Base-by-base conservation (phyloP, 1,284 basidiomycete genomes). In the Puccinia hordei region DNA sequence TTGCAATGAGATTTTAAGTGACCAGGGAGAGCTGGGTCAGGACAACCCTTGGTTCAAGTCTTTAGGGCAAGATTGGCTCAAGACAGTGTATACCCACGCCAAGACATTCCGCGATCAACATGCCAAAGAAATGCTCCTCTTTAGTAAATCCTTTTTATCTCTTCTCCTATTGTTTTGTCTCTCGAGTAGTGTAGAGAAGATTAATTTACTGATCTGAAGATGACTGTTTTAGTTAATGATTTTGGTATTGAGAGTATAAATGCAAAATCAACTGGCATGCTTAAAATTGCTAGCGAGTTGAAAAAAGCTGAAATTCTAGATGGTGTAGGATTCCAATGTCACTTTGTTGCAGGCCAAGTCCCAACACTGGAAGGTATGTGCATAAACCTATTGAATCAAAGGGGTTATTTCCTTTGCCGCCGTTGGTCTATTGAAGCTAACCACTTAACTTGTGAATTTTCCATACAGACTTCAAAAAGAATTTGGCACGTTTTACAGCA, bases 201-300 rank as follows among this genome's bases (percentile, higher is more conserved):
- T 59, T 12, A 33, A 27, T 38, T 2, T 38, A 41, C 61, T 63
- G 61, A 63, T 15, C 27, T 15, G 6, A 38, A n/a, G 3, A 53
- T 44, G n/a, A 19, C 33, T 27, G 10, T 66, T 46, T 66, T 49
- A 74, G 71, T 73, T 0, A 73, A 73, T 73, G 71, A 73, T 57
- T 55, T 38, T 27, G 27, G 13, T 22, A 73, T 57, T 55, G 73
- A 74, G 13, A 24, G 53, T 13, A 63, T 44, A 17, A 74, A 74
- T 27, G 2, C 33, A 3, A 74, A 74, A 33, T 74, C 73, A 9
- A 38, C 61, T 61, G 57, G 35, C 5, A 33, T 74, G 35, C 59
- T 44, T 33, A 3, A 30, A 15, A 44, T 74, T 8, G 73, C 73
- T 17, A 74, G 10, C 8, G 22, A 59, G 9, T 44, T 74, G 4